A percentile compares a stretch with the other conserved stretches of the same genome.
These are phyloP conservation scores for Debaryomyces hansenii DNA, from an alignment of 805 yeast genomes.

Conservation along the genomic window DNA sequence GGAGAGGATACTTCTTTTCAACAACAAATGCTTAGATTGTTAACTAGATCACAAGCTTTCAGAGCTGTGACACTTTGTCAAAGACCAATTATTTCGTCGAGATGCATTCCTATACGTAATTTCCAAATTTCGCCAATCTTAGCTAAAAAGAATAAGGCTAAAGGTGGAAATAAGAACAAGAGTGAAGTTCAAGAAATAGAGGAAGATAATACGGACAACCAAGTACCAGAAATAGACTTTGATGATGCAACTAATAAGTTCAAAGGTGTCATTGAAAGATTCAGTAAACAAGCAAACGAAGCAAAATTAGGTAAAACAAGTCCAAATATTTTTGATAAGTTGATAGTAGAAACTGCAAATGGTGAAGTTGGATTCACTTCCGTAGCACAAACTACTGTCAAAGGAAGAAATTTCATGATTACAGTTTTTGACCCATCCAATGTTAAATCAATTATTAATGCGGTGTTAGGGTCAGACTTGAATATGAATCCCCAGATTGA, in stretches of 20 bases:
- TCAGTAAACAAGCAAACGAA: slow-evolving; percentile 57
- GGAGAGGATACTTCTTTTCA: not conserved
- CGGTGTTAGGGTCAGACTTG: slow-evolving; percentile 66
- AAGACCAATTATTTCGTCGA: not conserved
- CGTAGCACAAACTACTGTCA: slow-evolving; percentile 69
- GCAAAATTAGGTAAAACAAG: slow-evolving; percentile 69
- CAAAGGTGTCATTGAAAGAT: slow-evolving; percentile 49
- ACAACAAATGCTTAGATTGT: not conserved
- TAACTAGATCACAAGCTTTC: not conserved
- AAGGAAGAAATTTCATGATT: slow-evolving; percentile 69
- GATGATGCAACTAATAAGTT: slow-evolving; percentile 44
- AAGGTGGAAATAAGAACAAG: slow-evolving; percentile 11
- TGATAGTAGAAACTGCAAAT: slow-evolving; percentile 51
- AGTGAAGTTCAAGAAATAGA: slow-evolving; percentile 9
- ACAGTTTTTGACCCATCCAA: slow-evolving; percentile 86
- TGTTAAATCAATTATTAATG: slow-evolving; percentile 65
- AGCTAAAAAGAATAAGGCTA: slow-evolving; percentile 11
- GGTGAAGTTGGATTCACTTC: slow-evolving; percentile 52
- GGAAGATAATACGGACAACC: slow-evolving; percentile 11
- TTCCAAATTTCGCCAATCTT: slow-evolving; percentile 6
- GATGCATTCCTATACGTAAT: not conserved
- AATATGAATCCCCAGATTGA: slow-evolving; percentile 82
- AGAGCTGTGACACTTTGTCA: not conserved
- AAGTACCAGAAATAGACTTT: slow-evolving; percentile 27
- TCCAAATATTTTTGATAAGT: slow-evolving; percentile 61